phyloP scores from a whole-genome alignment of 1,139 yeast genomes.

The Saccharomyces uvarum region DNA sequence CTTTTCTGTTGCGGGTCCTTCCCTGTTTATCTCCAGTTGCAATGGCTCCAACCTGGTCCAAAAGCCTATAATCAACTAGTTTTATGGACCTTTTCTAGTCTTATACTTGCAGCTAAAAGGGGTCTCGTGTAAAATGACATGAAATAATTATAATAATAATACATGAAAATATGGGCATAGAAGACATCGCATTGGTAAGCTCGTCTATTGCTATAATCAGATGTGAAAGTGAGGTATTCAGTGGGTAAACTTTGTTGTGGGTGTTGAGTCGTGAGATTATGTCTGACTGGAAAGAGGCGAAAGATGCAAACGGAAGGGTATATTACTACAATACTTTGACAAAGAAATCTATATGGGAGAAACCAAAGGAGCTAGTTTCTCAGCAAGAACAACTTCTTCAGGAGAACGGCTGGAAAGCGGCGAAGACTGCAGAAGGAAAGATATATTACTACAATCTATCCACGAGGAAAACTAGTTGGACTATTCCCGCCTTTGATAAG shows the following conservation, averaged over 20 bases:
- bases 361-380: conserved; percentile 44
- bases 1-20: not conserved
- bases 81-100: not conserved
- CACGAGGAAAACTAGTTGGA: conserved; percentile 76
- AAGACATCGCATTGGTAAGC: not conserved
- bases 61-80: not conserved
- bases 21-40: not conserved
- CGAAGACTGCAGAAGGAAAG: conserved; percentile 59
- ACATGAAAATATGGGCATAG: not conserved
- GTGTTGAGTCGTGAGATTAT: not conserved
- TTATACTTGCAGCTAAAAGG: not conserved
- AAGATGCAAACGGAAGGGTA: conserved; percentile 56
- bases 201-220: not conserved
- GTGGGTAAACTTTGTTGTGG: not conserved
- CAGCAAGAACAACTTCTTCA: conserved; percentile 22
- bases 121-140: conserved; percentile 4
- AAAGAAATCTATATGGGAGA: conserved; percentile 73
- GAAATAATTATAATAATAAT: not conserved
- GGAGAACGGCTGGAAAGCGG: conserved; percentile 52
- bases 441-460: conserved; percentile 62
- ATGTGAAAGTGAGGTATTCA: not conserved
- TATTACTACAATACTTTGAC: conserved; percentile 67
- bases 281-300: conserved; percentile 55
- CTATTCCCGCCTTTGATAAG: conserved; percentile 46
- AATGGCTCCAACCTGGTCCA: not conserved